These are phyloP conservation scores for Mycena rebaudengoi DNA, from an alignment of 768 basidiomycete species.

Conservation along the genomic window DNA sequence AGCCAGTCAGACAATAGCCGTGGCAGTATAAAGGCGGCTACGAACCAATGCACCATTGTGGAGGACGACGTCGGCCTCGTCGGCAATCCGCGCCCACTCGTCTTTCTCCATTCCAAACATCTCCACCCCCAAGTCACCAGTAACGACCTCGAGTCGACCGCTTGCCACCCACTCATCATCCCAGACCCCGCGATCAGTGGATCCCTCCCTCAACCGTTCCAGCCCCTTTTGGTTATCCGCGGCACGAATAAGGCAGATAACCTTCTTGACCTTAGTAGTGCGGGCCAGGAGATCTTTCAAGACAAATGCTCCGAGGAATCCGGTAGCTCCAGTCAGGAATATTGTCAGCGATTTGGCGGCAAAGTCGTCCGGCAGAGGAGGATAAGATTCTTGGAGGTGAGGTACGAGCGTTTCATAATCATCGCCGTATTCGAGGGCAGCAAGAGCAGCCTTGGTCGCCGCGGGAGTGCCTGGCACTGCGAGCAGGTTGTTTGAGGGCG, in stretches of 20 bases:
- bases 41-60: conserved; percentile 97
- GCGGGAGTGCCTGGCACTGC: conserved; percentile 21
- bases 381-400: conserved; percentile 68
- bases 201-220: conserved; percentile 73
- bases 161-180: conserved; percentile 79
- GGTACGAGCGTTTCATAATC: conserved; percentile 75
- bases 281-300: conserved; percentile 79
- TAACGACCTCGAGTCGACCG: conserved; percentile 78
- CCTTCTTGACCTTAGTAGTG: conserved; percentile 74
- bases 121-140: conserved; percentile 83
- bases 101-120: conserved; percentile 74
- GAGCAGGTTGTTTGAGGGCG: conserved; percentile 26
- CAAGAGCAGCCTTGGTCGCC: conserved; percentile 32
- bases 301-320: conserved; percentile 95
- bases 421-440: conserved; percentile 74
- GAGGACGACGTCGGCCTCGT: conserved; percentile 82
- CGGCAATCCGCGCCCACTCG: conserved; percentile 72
- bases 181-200: conserved; percentile 88
- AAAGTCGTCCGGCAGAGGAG: conserved; percentile 67
- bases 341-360: conserved; percentile 67
- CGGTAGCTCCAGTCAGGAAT: conserved; percentile 97
- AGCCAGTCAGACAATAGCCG: neutral
- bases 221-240: conserved; percentile 67
- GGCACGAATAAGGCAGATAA: conserved; percentile 92
- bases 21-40: conserved; percentile 20